phyloP scores from a whole-genome alignment of 306 rosid species.

The Gillenia trifoliata region DNA sequence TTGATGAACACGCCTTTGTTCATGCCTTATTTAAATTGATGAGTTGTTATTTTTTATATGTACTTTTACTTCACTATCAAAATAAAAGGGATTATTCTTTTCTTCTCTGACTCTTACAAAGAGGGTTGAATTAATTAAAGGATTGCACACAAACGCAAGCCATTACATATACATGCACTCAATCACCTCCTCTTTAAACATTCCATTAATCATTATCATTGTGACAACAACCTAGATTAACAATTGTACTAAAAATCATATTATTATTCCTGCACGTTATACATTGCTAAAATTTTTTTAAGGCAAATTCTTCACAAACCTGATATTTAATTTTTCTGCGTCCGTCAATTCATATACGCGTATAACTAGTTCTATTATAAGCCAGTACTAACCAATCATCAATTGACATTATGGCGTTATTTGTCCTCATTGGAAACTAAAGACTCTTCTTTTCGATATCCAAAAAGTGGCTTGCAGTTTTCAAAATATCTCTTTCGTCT shows the following conservation, averaged over 20 bases:
- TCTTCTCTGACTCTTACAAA: not conserved
- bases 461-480: too few relatives aligned
- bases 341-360: fast-evolving
- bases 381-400: not conserved
- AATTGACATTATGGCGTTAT: not conserved
- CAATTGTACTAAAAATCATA: not conserved
- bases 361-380: not conserved
- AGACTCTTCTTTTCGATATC: too few relatives aligned
- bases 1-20: not conserved
- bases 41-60: not conserved
- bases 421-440: too few relatives aligned
- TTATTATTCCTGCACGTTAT: not conserved
- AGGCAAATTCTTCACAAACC: not conserved
- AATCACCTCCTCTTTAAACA: not conserved
- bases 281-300: not conserved
- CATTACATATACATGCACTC: not conserved
- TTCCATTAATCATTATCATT: not conserved
- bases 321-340: too few relatives aligned
- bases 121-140: not conserved
- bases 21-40: not conserved
- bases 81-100: not conserved
- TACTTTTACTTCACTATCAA: not conserved
- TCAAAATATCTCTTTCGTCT: too few relatives aligned
- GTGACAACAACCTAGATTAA: not conserved
- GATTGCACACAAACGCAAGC: not conserved